phyloP scores from a whole-genome alignment of 2,329 filamentous ascomycete genomes.

The Chaetoscypha palmicola region DNA sequence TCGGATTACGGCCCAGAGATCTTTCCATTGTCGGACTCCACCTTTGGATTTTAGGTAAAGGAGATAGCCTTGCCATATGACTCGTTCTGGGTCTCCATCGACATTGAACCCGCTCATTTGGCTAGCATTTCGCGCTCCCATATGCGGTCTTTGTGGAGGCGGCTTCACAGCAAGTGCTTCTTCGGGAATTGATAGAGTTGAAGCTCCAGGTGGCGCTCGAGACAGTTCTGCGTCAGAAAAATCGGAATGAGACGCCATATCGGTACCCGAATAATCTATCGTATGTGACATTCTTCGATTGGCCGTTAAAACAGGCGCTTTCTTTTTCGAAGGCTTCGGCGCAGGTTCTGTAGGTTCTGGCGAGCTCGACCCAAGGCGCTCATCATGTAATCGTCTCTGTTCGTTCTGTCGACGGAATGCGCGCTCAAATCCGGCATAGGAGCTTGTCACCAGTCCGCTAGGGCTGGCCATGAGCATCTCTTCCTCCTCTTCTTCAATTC shows the following conservation, averaged over 20 bases:
- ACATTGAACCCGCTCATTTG: constrained; percentile 51
- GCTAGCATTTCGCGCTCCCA: constrained; percentile 48
- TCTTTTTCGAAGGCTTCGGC: constrained; percentile 16
- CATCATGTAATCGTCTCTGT: constrained; percentile 25
- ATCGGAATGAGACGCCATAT: constrained; percentile 76
- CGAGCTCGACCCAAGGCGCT: constrained; percentile 43
- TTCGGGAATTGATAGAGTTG: constrained; percentile 26
- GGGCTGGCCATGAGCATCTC: constrained; percentile 71
- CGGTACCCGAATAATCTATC: constrained; percentile 59
- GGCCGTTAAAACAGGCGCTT: constrained; percentile 16
- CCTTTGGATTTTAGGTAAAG: constrained; percentile 76
- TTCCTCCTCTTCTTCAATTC: constrained; percentile 82
- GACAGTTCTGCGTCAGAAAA: constrained; percentile 63
- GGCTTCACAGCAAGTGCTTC: constrained; percentile 30
- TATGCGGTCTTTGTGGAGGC: constrained; percentile 29
- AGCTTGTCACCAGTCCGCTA: constrained; percentile 32
- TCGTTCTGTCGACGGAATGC: constrained; percentile 23
- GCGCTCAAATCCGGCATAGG: constrained; percentile 25
- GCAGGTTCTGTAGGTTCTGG: constrained; percentile 47
- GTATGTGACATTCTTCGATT: constrained; percentile 52
- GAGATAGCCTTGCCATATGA: constrained; percentile 91
- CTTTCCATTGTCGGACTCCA: constrained; percentile 89
- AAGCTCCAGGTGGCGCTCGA: constrained; percentile 31
- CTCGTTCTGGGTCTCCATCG: constrained; percentile 69
- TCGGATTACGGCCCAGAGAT: constrained; percentile 85